Evolutionary conservation across 331 rosid species (phyloP).

Genomic region (Quercus lobata): DNA sequence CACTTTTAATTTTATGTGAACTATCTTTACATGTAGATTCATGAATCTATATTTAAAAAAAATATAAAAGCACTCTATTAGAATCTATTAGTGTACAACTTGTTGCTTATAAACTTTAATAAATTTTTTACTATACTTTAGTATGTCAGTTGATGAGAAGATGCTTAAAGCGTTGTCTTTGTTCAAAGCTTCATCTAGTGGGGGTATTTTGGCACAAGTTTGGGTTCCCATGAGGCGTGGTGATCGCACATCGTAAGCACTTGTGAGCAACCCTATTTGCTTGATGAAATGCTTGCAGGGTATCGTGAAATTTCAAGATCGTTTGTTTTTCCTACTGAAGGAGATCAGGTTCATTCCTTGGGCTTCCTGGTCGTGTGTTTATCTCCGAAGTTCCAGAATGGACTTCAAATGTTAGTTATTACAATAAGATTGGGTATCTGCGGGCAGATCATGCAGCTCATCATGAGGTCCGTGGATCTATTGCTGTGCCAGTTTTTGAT

Average conservation of each 20-base stretch:
- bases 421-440: constrained; percentile 62
- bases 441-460: constrained; percentile 63
- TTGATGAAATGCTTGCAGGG: constrained; percentile 72
- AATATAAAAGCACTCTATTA: too few relatives aligned
- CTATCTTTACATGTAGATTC: too few relatives aligned
- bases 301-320: constrained; percentile 83
- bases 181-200: constrained; percentile 68
- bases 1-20: too few relatives aligned
- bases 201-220: constrained; percentile 83
- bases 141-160: constrained; percentile 70
- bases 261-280: constrained; percentile 83
- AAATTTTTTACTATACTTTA: neutral
- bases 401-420: constrained; percentile 82
- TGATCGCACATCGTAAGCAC: constrained; percentile 61
- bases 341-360: constrained; percentile 43
- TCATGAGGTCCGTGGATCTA: constrained; percentile 75
- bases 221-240: constrained; percentile 81
- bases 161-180: constrained; percentile 78
- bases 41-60: too few relatives aligned
- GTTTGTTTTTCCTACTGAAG: constrained; percentile 57
- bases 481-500: constrained; percentile 68
- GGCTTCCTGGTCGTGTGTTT: constrained; percentile 96
- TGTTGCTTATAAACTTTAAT: too few relatives aligned
- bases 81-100: too few relatives aligned
- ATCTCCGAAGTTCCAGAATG: constrained; percentile 74